Evolutionary conservation across 805 yeast genomes (phyloP), one percentile per base, ranked within the genome.

Genomic region (Lachancea sp.): DNA sequence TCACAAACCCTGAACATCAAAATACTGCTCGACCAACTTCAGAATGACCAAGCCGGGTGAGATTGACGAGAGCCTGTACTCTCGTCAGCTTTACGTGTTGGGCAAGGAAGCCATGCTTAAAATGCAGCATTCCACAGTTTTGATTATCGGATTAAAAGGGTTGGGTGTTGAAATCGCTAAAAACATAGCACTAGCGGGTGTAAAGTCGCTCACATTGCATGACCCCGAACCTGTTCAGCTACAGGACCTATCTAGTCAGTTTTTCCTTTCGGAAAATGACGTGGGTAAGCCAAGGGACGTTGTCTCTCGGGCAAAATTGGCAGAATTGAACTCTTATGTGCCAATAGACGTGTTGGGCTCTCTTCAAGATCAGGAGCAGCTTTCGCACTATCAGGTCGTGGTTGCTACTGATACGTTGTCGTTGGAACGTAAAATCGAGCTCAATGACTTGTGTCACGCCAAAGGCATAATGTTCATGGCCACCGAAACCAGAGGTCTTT

Each of bases 91-190:
- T 66, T 88, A 91, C 58, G 99, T 93, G 42, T 69, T 93, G 53
- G 99, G 99, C 50, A 89, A 87, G 58, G 99, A 93, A 54, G 99
- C 99, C 42, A 93, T 93, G 99, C 72, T 90, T 57, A 86, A 88
- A 66, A 86, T 93, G 97, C 96, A 90, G 58, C 75, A 78, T 53
- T 89, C 98, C 20, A 88, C 85, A 57, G 96, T 93, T n/a, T 76
- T 93, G 41, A 74, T 93, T 39, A 78, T 90, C 51, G 99, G 99
- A 3, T 71, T 91, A 46, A 82, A 80, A 61, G 99, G 99, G 39
- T 71, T 93, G 39, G 99, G 99, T 59, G 77, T 87, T 36, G 99
- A 93, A 68, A 88, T 93, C 47, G 97, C 99, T 19, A 93, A 93
- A 69, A 93, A 93, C 66, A 88, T 93, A 45, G 95, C 96, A 0